These are phyloP conservation scores for Coemansia sp. DNA, from an alignment of 192 early-diverging fungal genomes.

Conservation along the genomic window DNA sequence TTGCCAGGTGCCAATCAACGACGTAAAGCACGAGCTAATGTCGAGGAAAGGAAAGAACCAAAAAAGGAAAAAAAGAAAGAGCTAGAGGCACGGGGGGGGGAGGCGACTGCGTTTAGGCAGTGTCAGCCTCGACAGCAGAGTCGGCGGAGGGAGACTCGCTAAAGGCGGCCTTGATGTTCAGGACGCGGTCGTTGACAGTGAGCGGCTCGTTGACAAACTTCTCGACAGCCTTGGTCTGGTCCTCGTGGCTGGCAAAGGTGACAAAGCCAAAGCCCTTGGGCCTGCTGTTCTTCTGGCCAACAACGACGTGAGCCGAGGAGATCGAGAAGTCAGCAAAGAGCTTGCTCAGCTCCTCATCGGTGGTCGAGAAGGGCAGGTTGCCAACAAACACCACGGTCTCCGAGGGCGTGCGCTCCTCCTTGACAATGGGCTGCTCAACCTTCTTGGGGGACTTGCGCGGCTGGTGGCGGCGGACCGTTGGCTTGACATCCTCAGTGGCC, in stretches of 20 bases:
- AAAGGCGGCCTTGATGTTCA: conserved; percentile 48
- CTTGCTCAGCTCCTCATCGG: conserved; percentile 67
- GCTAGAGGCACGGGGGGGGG: conserved; percentile 1
- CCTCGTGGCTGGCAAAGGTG: conserved; percentile 71
- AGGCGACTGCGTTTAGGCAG: background rate
- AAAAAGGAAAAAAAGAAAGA: conserved; percentile 5
- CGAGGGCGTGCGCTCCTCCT: conserved; percentile 37
- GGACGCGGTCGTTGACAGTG: conserved; percentile 28
- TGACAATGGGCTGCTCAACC: conserved; percentile 24
- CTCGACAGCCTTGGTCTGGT: conserved; percentile 61
- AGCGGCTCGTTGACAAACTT: conserved; percentile 27
- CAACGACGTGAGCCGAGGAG: conserved; percentile 73
- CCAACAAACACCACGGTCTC: conserved; percentile 74
- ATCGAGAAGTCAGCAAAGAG: conserved; percentile 77
- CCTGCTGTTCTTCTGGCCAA: conserved; percentile 61
- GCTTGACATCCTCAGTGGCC: conserved; percentile 16
- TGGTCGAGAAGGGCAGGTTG: conserved; percentile 74
- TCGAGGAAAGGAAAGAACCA: too few species aligned
- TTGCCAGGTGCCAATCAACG: background rate
- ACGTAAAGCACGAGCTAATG: background rate
- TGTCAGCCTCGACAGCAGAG: conserved; percentile 9
- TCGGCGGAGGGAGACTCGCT: conserved; percentile 36
- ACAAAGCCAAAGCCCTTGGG: conserved; percentile 97
- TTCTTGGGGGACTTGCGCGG: conserved; percentile 8
- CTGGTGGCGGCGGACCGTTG: conserved; percentile 7